A percentile compares a stretch with the other conserved stretches of the same genome.
Conservation (phyloP, 768 basidiomycete species). For the Cubamyces sp. region DNA sequence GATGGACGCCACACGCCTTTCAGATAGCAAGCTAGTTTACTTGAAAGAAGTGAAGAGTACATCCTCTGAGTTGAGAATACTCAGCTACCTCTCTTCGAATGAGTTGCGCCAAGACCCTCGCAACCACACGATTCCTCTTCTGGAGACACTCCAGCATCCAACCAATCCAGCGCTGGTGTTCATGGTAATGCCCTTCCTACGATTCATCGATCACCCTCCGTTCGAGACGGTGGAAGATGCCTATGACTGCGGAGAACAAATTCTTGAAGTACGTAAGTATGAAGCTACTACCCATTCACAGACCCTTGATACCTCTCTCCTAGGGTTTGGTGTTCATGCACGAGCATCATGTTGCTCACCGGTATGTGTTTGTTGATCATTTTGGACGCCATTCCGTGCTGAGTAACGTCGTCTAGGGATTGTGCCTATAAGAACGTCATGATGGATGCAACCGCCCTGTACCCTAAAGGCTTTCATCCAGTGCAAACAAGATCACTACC, state of each 20-base stretch:
- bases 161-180: conserved; percentile 3
- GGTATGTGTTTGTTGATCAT: conserved; percentile 11
- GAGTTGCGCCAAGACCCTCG: conserved; percentile 19
- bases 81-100: conserved; percentile 12
- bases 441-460: conserved; percentile 31
- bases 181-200: conserved; percentile 33
- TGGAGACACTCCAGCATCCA: conserved; percentile 20
- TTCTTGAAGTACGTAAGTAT: conserved; percentile 24
- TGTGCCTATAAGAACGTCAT: conserved; percentile 29
- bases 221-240: conserved; percentile 25
- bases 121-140: conserved; percentile 27
- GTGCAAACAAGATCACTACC: background rate
- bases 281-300: background rate
- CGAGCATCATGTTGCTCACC: conserved; percentile 28
- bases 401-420: conserved; percentile 22
- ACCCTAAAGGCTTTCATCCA: conserved; percentile 30
- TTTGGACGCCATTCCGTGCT: background rate
- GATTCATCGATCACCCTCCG: conserved; percentile 19
- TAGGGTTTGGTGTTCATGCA: conserved; percentile 32
- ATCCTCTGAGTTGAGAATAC: conserved; percentile 16
- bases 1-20: conserved; percentile 28
- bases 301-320: background rate
- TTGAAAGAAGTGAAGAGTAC: conserved; percentile 17
- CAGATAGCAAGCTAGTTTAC: conserved; percentile 22
- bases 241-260: conserved; percentile 25